Evolutionary conservation across 768 basidiomycete species (phyloP).

Genomic region (Pisolithus orientalis): DNA sequence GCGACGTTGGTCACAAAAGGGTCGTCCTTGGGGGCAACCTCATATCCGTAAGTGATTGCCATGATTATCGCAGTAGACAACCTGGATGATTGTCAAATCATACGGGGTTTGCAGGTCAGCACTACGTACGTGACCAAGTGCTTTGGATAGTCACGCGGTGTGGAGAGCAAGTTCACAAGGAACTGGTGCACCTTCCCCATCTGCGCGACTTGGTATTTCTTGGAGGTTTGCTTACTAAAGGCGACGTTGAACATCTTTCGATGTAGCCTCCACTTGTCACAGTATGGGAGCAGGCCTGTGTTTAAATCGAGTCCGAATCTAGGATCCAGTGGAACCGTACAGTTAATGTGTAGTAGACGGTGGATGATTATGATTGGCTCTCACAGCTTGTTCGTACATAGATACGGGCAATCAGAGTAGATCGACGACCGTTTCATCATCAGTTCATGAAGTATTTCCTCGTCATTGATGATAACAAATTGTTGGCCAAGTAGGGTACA

Average conservation of each 20-base stretch:
- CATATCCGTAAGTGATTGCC: slow-evolving; percentile 16
- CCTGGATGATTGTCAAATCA: slow-evolving; percentile 1
- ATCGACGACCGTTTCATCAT: background rate
- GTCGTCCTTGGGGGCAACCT: slow-evolving; percentile 14
- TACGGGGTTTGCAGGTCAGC: too few species aligned
- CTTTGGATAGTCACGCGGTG: slow-evolving; percentile 11
- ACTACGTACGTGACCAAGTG: slow-evolving; percentile 13
- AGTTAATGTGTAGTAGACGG: slow-evolving; percentile 1
- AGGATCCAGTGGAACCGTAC: background rate
- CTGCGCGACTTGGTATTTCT: slow-evolving; percentile 9
- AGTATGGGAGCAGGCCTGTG: slow-evolving; percentile 15
- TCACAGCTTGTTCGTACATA: slow-evolving; percentile 10
- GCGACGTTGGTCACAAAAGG: slow-evolving; percentile 11
- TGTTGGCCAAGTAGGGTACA: slow-evolving; percentile 13
- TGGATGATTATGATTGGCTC: background rate
- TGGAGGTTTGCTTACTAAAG: slow-evolving; percentile 8
- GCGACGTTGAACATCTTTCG: slow-evolving; percentile 12
- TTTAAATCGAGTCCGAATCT: slow-evolving; percentile 22
- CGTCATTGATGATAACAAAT: background rate
- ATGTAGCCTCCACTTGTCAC: slow-evolving; percentile 11
- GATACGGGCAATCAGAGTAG: background rate
- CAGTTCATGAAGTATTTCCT: background rate
- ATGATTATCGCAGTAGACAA: slow-evolving; percentile 15
- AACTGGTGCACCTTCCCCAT: slow-evolving; percentile 2
- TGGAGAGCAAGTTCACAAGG: slow-evolving; percentile 6